Base-by-base conservation (phyloP, 306 rosid species). In the Senna tora region DNA sequence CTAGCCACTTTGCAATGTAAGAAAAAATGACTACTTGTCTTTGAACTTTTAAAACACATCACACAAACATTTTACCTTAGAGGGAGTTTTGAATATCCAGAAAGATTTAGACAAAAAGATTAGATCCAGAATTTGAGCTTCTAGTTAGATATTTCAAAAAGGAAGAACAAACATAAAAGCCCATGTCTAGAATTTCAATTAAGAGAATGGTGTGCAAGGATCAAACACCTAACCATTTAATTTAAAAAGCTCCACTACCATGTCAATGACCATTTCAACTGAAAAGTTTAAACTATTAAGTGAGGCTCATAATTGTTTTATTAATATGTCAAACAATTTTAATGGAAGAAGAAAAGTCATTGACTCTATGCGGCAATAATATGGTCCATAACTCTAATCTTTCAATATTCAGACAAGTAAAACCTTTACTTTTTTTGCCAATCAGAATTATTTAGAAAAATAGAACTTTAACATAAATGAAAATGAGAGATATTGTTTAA, bases 391-490 rank as follows among this genome's bases (percentile, higher is more conserved):
- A 74, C 70, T 49, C 33, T 55, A 28, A 55, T 47, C 43, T 53
- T 49, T 25, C 15, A 9, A 62, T 53, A 61, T 74, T 53, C 77
- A 64, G 38, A 43, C 63, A 75, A 75, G 38, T 62, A 16, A 57
- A 25, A 25, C 30, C 30, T 3, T 25, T 25, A n/a, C n/a, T 25
- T 25, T 25, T 25, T 25, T 25, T 1, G 30, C 30, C 30, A 25
- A 25, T 25, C 47, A 68, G 56, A 50, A 54, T 22, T 9, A 1
- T 1, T 1, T 5, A 39, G 8, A 39, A n/a, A 58, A 13, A 61
- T 41, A 47, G 46, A 36, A 54, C 7, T 9, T 1, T 28, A 70
- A 71, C 50, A 62, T 5, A 51, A 65, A 42, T 71, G 16, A 9
- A 6, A 38, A 32, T 1, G 9, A 25, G 30, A 56, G 36, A 50